Evolutionary conservation across 352 stramenopile species (phyloP).

Genomic region (Pythium grandisporangium): DNA sequence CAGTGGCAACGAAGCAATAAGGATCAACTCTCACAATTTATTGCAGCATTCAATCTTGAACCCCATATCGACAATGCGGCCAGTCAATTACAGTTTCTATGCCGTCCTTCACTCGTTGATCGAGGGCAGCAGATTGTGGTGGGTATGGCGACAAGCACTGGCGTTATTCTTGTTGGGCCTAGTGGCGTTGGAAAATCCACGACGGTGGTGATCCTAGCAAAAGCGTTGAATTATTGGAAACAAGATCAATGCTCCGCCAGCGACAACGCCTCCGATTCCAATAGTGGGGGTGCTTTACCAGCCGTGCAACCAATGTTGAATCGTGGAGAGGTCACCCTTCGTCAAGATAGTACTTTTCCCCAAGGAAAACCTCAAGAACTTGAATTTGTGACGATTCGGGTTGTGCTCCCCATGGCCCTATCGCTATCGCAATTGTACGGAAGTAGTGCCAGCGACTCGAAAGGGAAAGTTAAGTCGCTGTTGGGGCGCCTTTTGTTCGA

Average conservation of each 20-base stretch:
- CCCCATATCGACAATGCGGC: slow-evolving; percentile 5
- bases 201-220: slow-evolving; percentile 2
- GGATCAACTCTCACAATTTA: background rate
- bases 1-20: slow-evolving; percentile 8
- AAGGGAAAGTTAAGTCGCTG: slow-evolving; percentile 15
- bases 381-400: slow-evolving; percentile 5
- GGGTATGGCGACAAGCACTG: slow-evolving; percentile 2
- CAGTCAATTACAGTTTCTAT: slow-evolving; percentile 8
- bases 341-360: no score
- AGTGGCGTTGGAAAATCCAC: slow-evolving; percentile 13
- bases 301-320: no score
- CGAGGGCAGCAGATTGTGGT: slow-evolving; percentile 2
- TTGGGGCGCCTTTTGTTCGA: slow-evolving; percentile 11
- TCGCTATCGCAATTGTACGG: slow-evolving; percentile 11
- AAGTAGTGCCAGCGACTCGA: slow-evolving; percentile 8
- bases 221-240: slow-evolving; percentile 9
- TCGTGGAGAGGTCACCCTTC: no score
- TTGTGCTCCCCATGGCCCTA: slow-evolving; percentile 12
- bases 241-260: no score
- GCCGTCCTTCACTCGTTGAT: slow-evolving; percentile 2
- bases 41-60: background rate
- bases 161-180: slow-evolving; percentile 7
- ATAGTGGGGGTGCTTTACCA: no score
- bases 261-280: no score
- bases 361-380: no score